Evolutionary conservation across 805 yeast genomes (phyloP), one percentile per base, ranked within the genome.

Genomic region (Saccharomycopsis sp.): DNA sequence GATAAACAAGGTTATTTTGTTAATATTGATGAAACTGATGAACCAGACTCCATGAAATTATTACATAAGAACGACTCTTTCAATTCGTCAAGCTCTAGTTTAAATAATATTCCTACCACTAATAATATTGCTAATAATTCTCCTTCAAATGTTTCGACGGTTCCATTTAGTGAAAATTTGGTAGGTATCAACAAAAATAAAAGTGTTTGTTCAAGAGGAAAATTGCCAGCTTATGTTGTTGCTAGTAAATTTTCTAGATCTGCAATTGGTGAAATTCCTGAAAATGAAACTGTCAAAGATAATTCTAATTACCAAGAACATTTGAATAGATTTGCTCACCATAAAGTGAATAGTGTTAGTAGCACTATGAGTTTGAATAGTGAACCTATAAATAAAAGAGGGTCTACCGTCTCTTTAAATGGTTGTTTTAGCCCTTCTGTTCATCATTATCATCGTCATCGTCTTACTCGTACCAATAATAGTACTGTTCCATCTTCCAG

Each of bases 161-260:
- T n/a, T 6, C 17, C 39, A 9, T 36, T 28, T 9, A 13, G 10
- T n/a, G 19, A 21, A 4, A 8, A 5, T 21, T n/a, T 25, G 21
- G 5, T 4, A 10, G 32, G 19, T 12, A n/a, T 19, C 21, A 31
- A 13, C n/a, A 13, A 8, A 6, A 17, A 13, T 14, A 21, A 27
- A 21, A 28, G 29, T 18, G 17, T 35, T 14, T 35, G 14, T 21
- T 25, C 19, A 9, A 17, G 21, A 18, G 28, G 37, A 29, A 31
- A 34, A 29, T 14, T 37, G 18, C 45, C 45, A n/a, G 45, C 45
- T 19, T 42, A 42, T 25, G 6, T 42, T 13, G 33, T 37, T n/a
- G 41, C 45, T 35, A 40, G 20, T 12, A n/a, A n/a, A n/a, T n/a
- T n/a, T n/a, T n/a, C n/a, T n/a, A 10, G 21, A 5, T 35, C 32